Conservation (phyloP, 2,329 filamentous ascomycete species). For the Zasmidium citrigriseum region DNA sequence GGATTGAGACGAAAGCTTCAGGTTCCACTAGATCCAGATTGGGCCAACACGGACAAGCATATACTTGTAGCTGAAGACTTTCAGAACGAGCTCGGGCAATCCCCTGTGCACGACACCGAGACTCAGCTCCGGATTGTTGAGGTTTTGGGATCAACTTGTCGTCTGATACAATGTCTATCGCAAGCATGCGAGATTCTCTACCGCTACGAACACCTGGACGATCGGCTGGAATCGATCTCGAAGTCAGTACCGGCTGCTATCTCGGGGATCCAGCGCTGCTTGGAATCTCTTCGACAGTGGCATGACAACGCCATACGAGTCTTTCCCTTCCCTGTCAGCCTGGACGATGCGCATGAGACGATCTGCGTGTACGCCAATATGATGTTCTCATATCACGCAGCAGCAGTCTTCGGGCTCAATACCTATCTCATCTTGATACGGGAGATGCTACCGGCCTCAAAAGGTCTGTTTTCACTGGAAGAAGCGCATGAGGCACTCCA, state of each 20-base stretch:
- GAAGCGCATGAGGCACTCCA: constrained; percentile 22
- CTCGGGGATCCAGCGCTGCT: constrained; percentile 17
- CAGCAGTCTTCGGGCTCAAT: constrained; percentile 23
- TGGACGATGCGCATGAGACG: constrained; percentile 22
- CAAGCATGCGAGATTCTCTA: constrained; percentile 20
- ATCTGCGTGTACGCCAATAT: constrained; percentile 25
- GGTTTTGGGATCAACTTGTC: constrained; percentile 19
- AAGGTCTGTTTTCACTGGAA: constrained; percentile 21
- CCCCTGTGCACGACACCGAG: constrained; percentile 22
- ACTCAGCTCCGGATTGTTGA: constrained; percentile 26
- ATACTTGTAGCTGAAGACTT: constrained; percentile 20
- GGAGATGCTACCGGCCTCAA: constrained; percentile 17
- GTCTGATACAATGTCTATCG: constrained; percentile 21
- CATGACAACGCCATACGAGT: constrained; percentile 21
- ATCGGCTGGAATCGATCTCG: constrained; percentile 20
- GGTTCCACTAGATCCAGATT: constrained; percentile 15
- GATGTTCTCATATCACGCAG: constrained; percentile 26
- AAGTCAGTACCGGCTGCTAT: constrained; percentile 14
- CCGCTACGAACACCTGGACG: constrained; percentile 21
- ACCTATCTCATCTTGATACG: constrained; percentile 22
- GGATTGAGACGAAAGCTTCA: constrained; percentile 21
- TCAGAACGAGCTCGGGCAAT: constrained; percentile 20
- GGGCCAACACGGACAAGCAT: constrained; percentile 22
- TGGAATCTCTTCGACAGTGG: constrained; percentile 20
- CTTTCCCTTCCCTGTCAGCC: constrained; percentile 22